These are phyloP conservation scores for Naegleria fowleri DNA, from an alignment of 208 protist genomes.

Conservation along the genomic window DNA sequence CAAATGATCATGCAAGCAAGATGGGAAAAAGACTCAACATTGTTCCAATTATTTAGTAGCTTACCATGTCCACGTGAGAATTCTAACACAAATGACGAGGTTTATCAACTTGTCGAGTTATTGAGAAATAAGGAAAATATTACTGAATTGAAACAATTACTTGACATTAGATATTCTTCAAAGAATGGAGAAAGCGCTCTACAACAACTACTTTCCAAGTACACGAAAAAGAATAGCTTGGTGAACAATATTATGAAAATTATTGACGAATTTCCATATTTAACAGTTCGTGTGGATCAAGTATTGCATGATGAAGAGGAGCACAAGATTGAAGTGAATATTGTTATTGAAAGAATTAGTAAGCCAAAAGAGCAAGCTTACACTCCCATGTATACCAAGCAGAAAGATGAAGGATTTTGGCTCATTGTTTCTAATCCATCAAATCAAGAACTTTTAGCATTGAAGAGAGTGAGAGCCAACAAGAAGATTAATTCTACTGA, in stretches of 20 bases:
- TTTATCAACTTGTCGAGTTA: slow-evolving; percentile 27
- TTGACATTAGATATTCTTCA: background rate
- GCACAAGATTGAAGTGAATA: slow-evolving; percentile 6
- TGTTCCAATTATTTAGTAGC: slow-evolving; percentile 61
- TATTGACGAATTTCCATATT: background rate
- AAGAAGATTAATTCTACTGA: background rate
- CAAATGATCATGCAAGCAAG: slow-evolving; percentile 88
- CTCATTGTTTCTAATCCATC: slow-evolving; percentile 65
- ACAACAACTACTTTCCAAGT: background rate
- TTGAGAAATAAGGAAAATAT: slow-evolving; percentile 27
- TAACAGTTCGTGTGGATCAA: background rate
- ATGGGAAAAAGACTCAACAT: slow-evolving; percentile 70
- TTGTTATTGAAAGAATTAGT: background rate
- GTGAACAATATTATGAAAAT: background rate
- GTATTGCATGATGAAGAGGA: slow-evolving; percentile 7
- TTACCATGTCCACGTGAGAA: slow-evolving; percentile 20
- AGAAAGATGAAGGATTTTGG: slow-evolving; percentile 84
- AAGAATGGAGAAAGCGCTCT: background rate
- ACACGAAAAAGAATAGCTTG: background rate
- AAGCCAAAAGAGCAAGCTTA: slow-evolving; percentile 28
- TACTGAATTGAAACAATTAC: slow-evolving; percentile 17
- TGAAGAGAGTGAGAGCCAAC: slow-evolving; percentile 60
- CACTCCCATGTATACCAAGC: slow-evolving; percentile 73
- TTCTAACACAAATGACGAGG: background rate
- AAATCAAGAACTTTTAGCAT: slow-evolving; percentile 72